These are phyloP conservation scores for Alloascoidea africana DNA, from an alignment of 805 yeast genomes.

Conservation along the genomic window DNA sequence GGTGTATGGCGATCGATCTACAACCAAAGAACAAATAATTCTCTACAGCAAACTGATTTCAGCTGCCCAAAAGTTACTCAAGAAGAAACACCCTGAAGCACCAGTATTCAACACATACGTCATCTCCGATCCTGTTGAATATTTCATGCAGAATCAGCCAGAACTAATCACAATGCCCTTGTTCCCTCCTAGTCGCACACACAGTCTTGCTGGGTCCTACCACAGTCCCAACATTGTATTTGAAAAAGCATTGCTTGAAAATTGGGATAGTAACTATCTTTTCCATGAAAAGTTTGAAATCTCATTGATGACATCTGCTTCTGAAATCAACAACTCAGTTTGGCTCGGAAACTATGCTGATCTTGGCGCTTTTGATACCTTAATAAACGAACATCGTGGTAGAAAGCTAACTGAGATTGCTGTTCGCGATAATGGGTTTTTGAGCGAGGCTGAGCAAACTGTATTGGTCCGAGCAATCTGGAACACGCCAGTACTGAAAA, in stretches of 20 bases:
- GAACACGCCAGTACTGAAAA: no score
- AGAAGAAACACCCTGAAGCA: background rate
- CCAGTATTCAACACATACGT: background rate
- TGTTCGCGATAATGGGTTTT: no score
- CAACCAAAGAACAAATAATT: constrained; percentile 13
- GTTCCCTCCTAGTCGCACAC: background rate
- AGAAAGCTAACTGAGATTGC: no score
- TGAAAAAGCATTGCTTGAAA: constrained; percentile 20
- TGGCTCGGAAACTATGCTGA: constrained; percentile 71
- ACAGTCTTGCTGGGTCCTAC: background rate
- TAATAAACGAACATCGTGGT: constrained; percentile 6
- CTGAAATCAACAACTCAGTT: constrained; percentile 31
- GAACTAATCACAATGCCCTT: background rate
- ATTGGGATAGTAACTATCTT: constrained; percentile 52
- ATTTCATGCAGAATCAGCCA: background rate
- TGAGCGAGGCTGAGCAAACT: no score
- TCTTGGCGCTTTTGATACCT: constrained; percentile 25
- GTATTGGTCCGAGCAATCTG: no score
- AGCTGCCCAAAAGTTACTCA: constrained; percentile 2
- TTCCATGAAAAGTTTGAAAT: constrained; percentile 59
- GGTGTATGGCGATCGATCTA: constrained; percentile 49
- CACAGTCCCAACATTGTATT: background rate
- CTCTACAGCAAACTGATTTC: constrained; percentile 4
- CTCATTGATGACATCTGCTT: constrained; percentile 62
- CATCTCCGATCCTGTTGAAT: background rate